phyloP scores from a whole-genome alignment of 495 filamentous ascomycete species.

The Melanomma pulvis-pyrius region DNA sequence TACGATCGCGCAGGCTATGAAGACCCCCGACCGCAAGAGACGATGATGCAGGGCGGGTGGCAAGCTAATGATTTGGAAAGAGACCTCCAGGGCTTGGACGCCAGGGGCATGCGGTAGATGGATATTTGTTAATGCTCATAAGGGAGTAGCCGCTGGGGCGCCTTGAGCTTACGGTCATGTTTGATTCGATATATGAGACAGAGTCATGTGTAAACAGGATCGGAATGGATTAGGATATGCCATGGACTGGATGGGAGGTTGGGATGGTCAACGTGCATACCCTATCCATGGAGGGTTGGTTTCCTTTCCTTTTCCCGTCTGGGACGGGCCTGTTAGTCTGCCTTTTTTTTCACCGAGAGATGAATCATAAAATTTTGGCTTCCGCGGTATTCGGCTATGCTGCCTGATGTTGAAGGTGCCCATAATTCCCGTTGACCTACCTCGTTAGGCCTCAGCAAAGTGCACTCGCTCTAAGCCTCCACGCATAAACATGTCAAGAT shows the following conservation, averaged over 20 bases:
- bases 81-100: conserved; percentile 35
- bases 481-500: not conserved
- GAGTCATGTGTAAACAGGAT: too few relatives aligned
- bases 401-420: not conserved
- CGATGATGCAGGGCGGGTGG: conserved; percentile 22
- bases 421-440: too few relatives aligned
- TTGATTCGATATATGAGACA: too few relatives aligned
- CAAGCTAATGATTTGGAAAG: conserved; percentile 32
- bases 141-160: not conserved
- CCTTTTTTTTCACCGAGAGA: not conserved
- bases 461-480: not conserved
- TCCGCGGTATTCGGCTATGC: not conserved
- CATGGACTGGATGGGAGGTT: not conserved
- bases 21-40: conserved; percentile 38
- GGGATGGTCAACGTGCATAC: not conserved
- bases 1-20: conserved; percentile 37
- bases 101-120: conserved; percentile 25
- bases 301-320: not conserved
- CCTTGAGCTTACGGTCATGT: too few relatives aligned
- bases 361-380: not conserved
- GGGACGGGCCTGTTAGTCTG: not conserved
- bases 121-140: not conserved
- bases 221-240: not conserved
- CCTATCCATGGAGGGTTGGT: too few relatives aligned
- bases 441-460: not conserved